These are phyloP conservation scores for Podila epicladia DNA, from an alignment of 192 early-diverging fungal genomes.

Conservation along the genomic window DNA sequence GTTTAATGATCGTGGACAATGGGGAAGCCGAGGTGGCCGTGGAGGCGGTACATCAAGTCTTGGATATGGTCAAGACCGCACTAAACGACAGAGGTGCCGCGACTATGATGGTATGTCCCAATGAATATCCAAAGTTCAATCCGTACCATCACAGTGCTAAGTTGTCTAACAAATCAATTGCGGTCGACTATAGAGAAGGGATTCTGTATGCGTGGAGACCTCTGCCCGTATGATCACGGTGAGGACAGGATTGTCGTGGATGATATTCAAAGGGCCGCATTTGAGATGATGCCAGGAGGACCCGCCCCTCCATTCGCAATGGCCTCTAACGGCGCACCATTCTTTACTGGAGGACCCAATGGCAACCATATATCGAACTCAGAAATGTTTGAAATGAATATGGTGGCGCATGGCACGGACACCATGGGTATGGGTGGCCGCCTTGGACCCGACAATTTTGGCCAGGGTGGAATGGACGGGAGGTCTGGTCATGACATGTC, in stretches of 20 bases:
- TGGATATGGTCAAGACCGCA: constrained; percentile 40
- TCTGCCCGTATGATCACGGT: constrained; percentile 83
- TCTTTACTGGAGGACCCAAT: constrained; percentile 49
- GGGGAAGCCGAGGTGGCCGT: constrained; percentile 53
- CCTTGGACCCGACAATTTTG: constrained; percentile 13
- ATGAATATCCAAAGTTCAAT: no score
- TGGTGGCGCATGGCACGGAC: constrained; percentile 40
- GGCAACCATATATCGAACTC: constrained; percentile 28
- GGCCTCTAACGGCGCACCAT: constrained; percentile 47
- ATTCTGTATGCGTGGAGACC: constrained; percentile 82
- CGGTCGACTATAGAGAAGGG: constrained; percentile 69
- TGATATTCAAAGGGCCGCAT: constrained; percentile 51
- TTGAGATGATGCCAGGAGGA: constrained; percentile 49
- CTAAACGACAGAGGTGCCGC: constrained; percentile 63
- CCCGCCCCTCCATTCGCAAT: constrained; percentile 49
- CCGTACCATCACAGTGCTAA: background rate
- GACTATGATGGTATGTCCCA: constrained; percentile 77
- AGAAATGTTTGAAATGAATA: constrained; percentile 66
- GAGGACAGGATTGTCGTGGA: constrained; percentile 75
- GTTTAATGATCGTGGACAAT: constrained; percentile 15
- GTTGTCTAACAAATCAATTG: background rate
- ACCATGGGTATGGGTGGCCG: background rate
- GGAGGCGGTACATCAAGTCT: constrained; percentile 42
- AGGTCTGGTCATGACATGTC: constrained; percentile 19
- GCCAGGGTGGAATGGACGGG: constrained; percentile 21